Conservation (phyloP, 2,329 filamentous ascomycete genomes). For the Scortechinia acanthostroma region DNA sequence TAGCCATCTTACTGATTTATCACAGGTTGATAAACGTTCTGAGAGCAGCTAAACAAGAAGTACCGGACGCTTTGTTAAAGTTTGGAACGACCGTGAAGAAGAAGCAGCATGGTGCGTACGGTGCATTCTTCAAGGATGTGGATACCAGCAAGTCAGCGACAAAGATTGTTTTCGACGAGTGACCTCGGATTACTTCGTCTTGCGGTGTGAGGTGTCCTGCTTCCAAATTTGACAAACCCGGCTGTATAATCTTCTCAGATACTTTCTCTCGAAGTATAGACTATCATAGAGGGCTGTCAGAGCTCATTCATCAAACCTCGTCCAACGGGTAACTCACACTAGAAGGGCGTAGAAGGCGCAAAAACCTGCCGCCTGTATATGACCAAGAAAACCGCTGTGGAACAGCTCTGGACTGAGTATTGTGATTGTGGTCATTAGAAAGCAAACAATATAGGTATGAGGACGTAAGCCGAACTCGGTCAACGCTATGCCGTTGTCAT, state of each 20-base stretch:
- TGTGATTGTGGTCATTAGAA: not conserved
- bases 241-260: not conserved
- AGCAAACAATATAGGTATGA: not conserved
- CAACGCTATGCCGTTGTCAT: not conserved
- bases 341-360: not conserved
- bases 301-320: no score
- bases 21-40: constrained; percentile 54
- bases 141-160: constrained; percentile 19
- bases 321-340: no score
- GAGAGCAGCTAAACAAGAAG: constrained; percentile 57
- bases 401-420: not conserved
- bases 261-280: not conserved
- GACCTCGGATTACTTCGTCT: not conserved
- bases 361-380: not conserved
- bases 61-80: constrained; percentile 57
- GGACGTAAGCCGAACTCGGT: not conserved
- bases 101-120: constrained; percentile 64
- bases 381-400: not conserved
- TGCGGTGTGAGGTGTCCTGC: no score
- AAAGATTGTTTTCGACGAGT: constrained; percentile 1
- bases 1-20: constrained; percentile 7
- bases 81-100: constrained; percentile 68
- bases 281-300: no score
- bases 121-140: constrained; percentile 59
- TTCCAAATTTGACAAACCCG: not conserved